Conservation (phyloP, 352 stramenopile species). For the Pythium aristosporum region DNA sequence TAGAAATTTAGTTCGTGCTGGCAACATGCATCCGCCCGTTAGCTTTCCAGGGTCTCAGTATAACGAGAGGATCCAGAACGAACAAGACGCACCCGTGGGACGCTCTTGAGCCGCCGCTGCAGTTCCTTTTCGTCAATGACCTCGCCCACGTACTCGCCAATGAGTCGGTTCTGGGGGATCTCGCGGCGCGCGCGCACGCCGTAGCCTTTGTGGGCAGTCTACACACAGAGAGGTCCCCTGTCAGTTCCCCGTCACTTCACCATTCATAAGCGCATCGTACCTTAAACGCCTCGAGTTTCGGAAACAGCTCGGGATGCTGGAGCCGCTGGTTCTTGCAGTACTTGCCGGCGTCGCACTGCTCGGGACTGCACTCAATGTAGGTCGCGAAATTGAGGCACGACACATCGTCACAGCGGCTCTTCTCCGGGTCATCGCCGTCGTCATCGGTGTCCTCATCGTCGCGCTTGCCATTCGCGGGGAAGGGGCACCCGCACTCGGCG, state of each 20-base stretch:
- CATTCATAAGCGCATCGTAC: constrained; percentile 10
- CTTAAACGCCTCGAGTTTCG: constrained; percentile 68
- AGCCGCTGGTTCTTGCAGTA: constrained; percentile 76
- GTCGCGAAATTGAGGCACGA: constrained; percentile 89
- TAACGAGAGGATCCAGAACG: not conserved
- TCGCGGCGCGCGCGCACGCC: constrained; percentile 66
- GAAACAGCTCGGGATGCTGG: constrained; percentile 68
- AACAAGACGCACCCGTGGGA: constrained; percentile 38
- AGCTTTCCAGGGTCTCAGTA: not conserved
- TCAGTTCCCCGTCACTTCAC: not conserved
- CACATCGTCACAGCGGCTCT: constrained; percentile 73
- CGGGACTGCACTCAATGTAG: constrained; percentile 72
- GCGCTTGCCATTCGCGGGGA: constrained; percentile 18
- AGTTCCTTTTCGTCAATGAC: constrained; percentile 90
- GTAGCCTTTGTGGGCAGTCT: constrained; percentile 84
- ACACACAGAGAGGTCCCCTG: not conserved
- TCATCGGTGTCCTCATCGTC: constrained; percentile 31
- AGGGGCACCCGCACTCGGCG: constrained; percentile 58
- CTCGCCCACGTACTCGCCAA: constrained; percentile 92
- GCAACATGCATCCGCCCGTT: not conserved
- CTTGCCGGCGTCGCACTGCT: constrained; percentile 41
- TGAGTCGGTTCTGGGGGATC: constrained; percentile 64
- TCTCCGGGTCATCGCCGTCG: constrained; percentile 9
- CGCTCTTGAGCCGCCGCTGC: constrained; percentile 47
- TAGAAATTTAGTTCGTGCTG: constrained; percentile 88